Base-by-base conservation (phyloP, 805 yeast genomes). In the Zygosaccharomyces bailii region DNA sequence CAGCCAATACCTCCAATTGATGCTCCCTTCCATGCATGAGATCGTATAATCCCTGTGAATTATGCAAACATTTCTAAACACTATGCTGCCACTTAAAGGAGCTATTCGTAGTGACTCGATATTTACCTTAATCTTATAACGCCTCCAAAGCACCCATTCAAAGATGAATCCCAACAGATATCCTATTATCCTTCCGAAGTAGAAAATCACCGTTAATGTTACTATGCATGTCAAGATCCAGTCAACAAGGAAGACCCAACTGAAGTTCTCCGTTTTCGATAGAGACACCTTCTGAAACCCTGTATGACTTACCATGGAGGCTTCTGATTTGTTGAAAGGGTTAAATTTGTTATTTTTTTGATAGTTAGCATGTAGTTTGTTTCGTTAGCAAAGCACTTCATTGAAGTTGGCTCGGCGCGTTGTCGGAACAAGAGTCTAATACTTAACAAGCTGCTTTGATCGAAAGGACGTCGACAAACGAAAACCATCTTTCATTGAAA, bases 1-100 rank as follows among this genome's bases (percentile, higher is more conserved):
- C 41, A 87, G 68, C 98, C 98, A 93, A 62, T 88, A 91, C 48
- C 95, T 66, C 98, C 98, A 93, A 0, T 95, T 86, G 20, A 91
- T 59, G 54, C 79, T 78, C 1, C 91, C 84, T 48, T 82, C 81
- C 20, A 86, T 73, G 1, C 86, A 72, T 7, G 87, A 76, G 1
- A 87, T 58, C 2, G 95, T 80, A 49, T 80, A 79, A 65, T 90
- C 84, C 39, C 79, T 72, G n/a, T 88, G 84, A 4, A 86, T 77
- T 9, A 86, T 71, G 2, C 85, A 77, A 14, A 90, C 59, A 61
- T 89, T 87, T 52, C 83, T 84, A 57, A 89, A 79, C 58, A 86
- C 79, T 6, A 91, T 44, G 21, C 96, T 74, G 1, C 98, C 98
- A 3, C 89, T 95, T 1, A 93, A 68, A 5, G 86, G 73, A 0